Percentiles rank a stretch among this genome's conserved stretches.
phyloP scores from a whole-genome alignment of 768 basidiomycete species.

The Leccinellum rugosiceps region DNA sequence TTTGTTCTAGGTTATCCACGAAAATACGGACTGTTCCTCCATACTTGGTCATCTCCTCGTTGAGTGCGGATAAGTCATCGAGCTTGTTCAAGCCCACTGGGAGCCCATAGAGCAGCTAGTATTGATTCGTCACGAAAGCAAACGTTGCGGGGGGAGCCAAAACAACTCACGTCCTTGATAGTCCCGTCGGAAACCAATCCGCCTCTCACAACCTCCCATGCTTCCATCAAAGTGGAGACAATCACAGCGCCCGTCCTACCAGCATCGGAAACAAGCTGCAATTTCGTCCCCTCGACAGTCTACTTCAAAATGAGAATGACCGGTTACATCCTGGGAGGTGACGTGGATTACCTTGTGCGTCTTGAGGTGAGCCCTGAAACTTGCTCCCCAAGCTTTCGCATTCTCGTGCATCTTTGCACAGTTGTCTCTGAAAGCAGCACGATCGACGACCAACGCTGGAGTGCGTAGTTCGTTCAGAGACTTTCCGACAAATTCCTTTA shows the following conservation, averaged over 20 bases:
- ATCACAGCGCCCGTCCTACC: constrained; percentile 60
- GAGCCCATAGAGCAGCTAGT: constrained; percentile 79
- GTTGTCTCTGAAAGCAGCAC: constrained; percentile 66
- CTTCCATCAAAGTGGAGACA: constrained; percentile 83
- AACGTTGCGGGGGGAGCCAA: neutral
- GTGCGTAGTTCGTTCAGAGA: constrained; percentile 59
- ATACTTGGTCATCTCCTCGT: constrained; percentile 49
- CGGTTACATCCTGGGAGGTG: neutral
- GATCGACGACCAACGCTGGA: constrained; percentile 77
- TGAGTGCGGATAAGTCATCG: constrained; percentile 59
- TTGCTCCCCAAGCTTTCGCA: constrained; percentile 62
- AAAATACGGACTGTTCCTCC: constrained; percentile 67
- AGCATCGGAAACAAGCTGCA: constrained; percentile 60
- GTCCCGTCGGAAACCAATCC: constrained; percentile 69
- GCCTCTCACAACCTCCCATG: constrained; percentile 65
- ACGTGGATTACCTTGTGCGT: constrained; percentile 61
- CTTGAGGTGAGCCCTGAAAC: constrained; percentile 82
- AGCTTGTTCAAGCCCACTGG: constrained; percentile 72
- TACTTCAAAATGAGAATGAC: constrained; percentile 26
- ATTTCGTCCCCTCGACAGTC: constrained; percentile 71
- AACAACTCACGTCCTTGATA: constrained; percentile 68
- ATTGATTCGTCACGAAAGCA: constrained; percentile 2
- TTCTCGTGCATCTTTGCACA: constrained; percentile 70
- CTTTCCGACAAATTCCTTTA: constrained; percentile 56
- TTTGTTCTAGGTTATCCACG: constrained; percentile 74